A percentile compares a stretch with the other conserved stretches of the same genome.
Evolutionary conservation across 2,329 filamentous ascomycete genomes (phyloP).

Genomic region (Penicillium sp.): DNA sequence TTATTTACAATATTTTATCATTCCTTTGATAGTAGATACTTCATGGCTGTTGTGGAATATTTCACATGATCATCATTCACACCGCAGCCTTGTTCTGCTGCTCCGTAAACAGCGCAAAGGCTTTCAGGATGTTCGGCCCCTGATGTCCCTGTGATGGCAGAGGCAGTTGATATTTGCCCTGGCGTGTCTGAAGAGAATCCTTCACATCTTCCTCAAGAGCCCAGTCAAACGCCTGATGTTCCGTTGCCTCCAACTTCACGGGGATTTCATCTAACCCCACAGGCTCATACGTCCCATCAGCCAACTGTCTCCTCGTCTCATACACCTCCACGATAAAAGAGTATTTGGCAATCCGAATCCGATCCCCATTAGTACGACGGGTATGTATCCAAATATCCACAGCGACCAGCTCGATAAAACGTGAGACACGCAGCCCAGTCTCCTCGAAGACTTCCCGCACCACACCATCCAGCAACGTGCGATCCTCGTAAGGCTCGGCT

Average conservation of each 20-base stretch:
- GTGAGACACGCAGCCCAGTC: constrained; percentile 54
- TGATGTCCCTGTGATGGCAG: constrained; percentile 23
- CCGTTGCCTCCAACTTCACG: constrained; percentile 41
- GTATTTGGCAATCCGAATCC: constrained; percentile 40
- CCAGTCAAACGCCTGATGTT: constrained; percentile 48
- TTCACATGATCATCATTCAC: background rate
- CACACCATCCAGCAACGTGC: constrained; percentile 56
- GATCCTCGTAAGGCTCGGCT: constrained; percentile 51
- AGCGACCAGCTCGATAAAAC: constrained; percentile 51
- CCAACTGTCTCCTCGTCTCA: constrained; percentile 22
- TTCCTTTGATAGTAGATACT: background rate
- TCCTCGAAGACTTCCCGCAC: constrained; percentile 61
- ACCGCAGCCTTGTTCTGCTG: background rate
- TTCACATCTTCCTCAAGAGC: constrained; percentile 45
- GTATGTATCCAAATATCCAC: constrained; percentile 41
- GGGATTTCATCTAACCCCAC: constrained; percentile 22
- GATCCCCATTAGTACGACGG: constrained; percentile 25
- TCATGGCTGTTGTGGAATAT: background rate
- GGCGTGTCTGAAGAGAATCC: constrained; percentile 16
- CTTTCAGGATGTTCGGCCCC: constrained; percentile 33
- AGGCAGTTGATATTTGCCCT: constrained; percentile 30
- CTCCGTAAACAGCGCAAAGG: constrained; percentile 28
- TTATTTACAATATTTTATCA: background rate
- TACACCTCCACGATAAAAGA: constrained; percentile 48
- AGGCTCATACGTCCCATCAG: constrained; percentile 24